Conservation (phyloP, 306 rosid genomes). For the Delonix regia region DNA sequence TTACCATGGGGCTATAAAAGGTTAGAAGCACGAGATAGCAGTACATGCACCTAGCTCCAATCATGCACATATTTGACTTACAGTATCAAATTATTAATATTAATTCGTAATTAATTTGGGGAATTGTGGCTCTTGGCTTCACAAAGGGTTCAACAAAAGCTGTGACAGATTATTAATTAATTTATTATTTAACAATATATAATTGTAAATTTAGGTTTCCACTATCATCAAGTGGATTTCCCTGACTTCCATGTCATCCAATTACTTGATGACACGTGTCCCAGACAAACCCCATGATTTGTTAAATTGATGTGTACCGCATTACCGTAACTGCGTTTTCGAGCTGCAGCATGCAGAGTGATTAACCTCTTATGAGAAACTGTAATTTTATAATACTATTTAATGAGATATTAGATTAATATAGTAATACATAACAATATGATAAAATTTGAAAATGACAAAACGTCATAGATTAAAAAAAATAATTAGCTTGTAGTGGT, state of each 20-base stretch:
- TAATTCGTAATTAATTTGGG: not conserved
- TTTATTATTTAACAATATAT: not conserved
- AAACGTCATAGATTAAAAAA: too few species aligned
- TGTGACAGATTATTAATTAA: not conserved
- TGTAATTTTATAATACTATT: too few species aligned
- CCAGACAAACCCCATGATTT: not conserved
- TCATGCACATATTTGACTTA: not conserved
- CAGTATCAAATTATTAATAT: not conserved
- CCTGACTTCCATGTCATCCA: not conserved
- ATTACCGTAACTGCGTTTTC: slow-evolving; percentile 23
- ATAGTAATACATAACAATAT: too few species aligned
- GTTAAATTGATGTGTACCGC: slow-evolving; percentile 8
- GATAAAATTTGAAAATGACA: too few species aligned
- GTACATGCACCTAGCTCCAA: not conserved
- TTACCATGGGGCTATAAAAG: too few species aligned
- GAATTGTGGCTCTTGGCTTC: not conserved
- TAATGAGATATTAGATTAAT: too few species aligned
- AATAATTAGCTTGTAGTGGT: too few species aligned
- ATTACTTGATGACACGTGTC: slow-evolving; percentile 2
- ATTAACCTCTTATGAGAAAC: not conserved
- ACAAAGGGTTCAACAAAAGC: not conserved
- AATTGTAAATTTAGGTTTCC: slow-evolving; percentile 2
- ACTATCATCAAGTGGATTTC: not conserved
- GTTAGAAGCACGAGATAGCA: not conserved
- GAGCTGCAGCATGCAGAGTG: slow-evolving; percentile 24